Conservation (phyloP, 2,329 filamentous ascomycete genomes). For the Coleophoma eucalyptorum region DNA sequence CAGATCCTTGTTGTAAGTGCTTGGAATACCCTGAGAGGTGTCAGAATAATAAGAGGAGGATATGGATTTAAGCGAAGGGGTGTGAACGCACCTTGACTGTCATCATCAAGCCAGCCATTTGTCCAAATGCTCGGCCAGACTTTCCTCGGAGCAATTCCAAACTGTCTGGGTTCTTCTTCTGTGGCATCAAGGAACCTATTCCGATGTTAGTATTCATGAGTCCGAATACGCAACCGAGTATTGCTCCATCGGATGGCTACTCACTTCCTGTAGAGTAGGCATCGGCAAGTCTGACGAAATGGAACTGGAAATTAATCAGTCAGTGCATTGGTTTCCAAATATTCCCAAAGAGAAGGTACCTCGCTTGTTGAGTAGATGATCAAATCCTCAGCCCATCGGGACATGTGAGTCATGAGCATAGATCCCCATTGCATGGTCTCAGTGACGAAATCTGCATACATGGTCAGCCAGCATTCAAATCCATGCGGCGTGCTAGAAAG, state of each 20-base stretch:
- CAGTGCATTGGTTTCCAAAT: not conserved
- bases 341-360: not conserved
- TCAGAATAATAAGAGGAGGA: not conserved
- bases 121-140: slow-evolving; percentile 71
- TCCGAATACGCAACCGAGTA: too few species aligned
- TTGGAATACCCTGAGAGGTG: slow-evolving; percentile 61
- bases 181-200: slow-evolving; percentile 25
- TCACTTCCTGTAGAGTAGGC: slow-evolving; percentile 74
- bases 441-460: slow-evolving; percentile 67
- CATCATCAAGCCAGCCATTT: slow-evolving; percentile 77
- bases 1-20: slow-evolving; percentile 88
- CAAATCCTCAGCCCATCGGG: slow-evolving; percentile 78
- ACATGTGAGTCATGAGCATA: slow-evolving; percentile 76
- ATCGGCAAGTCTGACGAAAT: slow-evolving; percentile 72
- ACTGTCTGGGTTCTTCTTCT: slow-evolving; percentile 80
- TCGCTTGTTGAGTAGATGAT: slow-evolving; percentile 72
- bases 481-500: not conserved
- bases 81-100: slow-evolving; percentile 44
- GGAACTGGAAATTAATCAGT: slow-evolving; percentile 51
- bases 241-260: slow-evolving; percentile 39
- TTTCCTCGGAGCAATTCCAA: slow-evolving; percentile 75
- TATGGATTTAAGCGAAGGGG: slow-evolving; percentile 3
- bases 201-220: too few species aligned
- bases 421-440: slow-evolving; percentile 79
- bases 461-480: not conserved